Evolutionary conservation across 306 rosid genomes (phyloP).

Genomic region (Boehmeria nivea): DNA sequence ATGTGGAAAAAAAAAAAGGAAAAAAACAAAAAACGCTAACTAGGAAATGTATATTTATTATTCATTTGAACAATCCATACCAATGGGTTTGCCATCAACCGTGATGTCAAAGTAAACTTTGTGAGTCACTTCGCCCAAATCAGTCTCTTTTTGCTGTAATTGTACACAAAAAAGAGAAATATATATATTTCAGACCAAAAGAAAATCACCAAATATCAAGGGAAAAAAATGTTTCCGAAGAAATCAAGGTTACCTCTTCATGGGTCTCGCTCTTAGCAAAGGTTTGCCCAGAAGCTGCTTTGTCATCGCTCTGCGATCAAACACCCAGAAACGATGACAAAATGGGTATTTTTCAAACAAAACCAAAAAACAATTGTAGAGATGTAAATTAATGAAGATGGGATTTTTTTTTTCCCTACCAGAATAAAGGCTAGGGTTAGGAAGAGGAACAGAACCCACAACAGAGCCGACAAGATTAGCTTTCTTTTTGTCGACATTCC

Average conservation of each 20-base stretch:
- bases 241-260: slow-evolving; percentile 13
- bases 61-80: slow-evolving; percentile 22
- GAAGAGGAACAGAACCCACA: slow-evolving; percentile 42
- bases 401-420: slow-evolving; percentile 20
- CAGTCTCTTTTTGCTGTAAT: slow-evolving; percentile 16
- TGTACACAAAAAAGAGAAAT: background rate
- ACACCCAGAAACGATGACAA: background rate
- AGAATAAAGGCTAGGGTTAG: slow-evolving; percentile 30
- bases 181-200: background rate
- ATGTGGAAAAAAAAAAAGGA: too few species aligned
- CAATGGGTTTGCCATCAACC: slow-evolving; percentile 40
- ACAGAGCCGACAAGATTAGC: slow-evolving; percentile 23
- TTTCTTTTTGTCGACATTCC: slow-evolving; percentile 19
- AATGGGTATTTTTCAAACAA: background rate
- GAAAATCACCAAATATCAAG: background rate
- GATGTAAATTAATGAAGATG: background rate
- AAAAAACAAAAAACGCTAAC: background rate
- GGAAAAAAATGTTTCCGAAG: background rate
- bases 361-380: background rate
- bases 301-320: slow-evolving; percentile 18
- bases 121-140: slow-evolving; percentile 43
- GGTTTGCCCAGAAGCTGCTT: slow-evolving; percentile 5
- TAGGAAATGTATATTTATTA: too few species aligned
- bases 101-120: slow-evolving; percentile 45
- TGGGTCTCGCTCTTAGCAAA: slow-evolving; percentile 9